Conservation (phyloP, 129 eudicot genomes). For the Helianthus tuberosus region DNA sequence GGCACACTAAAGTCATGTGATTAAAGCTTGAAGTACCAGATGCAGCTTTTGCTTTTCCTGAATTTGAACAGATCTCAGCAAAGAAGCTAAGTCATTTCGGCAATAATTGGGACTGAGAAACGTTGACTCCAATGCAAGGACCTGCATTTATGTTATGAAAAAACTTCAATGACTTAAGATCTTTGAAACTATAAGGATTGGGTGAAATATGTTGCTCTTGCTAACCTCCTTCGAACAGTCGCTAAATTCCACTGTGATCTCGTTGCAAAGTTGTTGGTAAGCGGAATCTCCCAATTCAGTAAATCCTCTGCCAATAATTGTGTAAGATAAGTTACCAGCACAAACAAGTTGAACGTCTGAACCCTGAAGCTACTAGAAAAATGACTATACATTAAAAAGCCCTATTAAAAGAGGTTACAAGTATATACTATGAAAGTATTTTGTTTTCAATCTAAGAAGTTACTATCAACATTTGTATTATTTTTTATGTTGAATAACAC, state of each 20-base stretch:
- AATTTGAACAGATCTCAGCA: slow-evolving; percentile 84
- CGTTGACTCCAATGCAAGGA: slow-evolving; percentile 71
- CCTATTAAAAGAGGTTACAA: neutral
- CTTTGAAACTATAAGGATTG: neutral
- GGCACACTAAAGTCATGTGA: slow-evolving; percentile 7
- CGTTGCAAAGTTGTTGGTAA: slow-evolving; percentile 87
- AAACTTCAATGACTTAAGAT: slow-evolving; percentile 17
- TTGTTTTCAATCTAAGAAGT: slow-evolving; percentile 1
- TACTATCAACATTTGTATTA: neutral
- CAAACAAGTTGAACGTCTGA: slow-evolving; percentile 2
- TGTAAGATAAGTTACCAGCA: slow-evolving; percentile 3
- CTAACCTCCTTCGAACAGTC: slow-evolving; percentile 92
- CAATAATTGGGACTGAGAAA: slow-evolving; percentile 68
- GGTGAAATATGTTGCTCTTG: slow-evolving; percentile 29
- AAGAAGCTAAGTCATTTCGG: slow-evolving; percentile 76
- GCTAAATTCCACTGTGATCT: slow-evolving; percentile 73
- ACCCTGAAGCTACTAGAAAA: neutral
- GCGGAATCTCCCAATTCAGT: slow-evolving; percentile 76
- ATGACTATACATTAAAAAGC: neutral
- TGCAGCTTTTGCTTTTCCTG: slow-evolving; percentile 92
- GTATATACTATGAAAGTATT: neutral
- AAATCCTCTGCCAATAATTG: slow-evolving; percentile 67
- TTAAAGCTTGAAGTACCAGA: slow-evolving; percentile 48
- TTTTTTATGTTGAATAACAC: neutral
- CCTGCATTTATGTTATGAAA: slow-evolving; percentile 48